Conservation (phyloP, 768 basidiomycete species). For the Tylopilus felleus region DNA sequence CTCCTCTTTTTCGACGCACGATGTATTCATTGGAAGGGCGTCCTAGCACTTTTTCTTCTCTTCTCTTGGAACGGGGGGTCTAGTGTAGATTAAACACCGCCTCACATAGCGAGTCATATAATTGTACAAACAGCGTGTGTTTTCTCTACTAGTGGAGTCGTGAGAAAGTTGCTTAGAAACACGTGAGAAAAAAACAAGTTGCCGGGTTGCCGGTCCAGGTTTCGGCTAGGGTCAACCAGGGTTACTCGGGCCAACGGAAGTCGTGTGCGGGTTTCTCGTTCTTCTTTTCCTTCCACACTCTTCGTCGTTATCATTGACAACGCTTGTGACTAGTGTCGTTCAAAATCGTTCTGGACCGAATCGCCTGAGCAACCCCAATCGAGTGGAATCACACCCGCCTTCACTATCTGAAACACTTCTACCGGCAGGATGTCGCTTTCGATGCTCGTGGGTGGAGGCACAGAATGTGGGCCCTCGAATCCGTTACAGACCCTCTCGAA, state of each 20-base stretch:
- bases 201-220: slow-evolving; percentile 3
- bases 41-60: slow-evolving; percentile 5
- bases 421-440: slow-evolving; percentile 64
- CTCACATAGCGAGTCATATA: slow-evolving; percentile 13
- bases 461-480: slow-evolving; percentile 86
- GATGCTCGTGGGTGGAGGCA: slow-evolving; percentile 59
- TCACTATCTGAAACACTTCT: background rate
- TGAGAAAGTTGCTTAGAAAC: slow-evolving; percentile 5
- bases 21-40: slow-evolving; percentile 16
- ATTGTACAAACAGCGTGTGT: slow-evolving; percentile 18
- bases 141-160: background rate
- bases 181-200: slow-evolving; percentile 10
- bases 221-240: no score
- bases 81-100: slow-evolving; percentile 27
- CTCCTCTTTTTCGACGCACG: background rate
- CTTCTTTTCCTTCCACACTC: background rate
- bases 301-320: background rate
- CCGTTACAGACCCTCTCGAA: slow-evolving; percentile 78
- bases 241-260: no score
- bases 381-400: background rate
- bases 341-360: background rate
- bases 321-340: background rate
- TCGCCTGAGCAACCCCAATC: background rate
- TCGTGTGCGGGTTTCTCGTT: background rate
- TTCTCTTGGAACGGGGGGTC: slow-evolving; percentile 16